Conservation (phyloP, 768 basidiomycete species). For the Kwoniella sp. region DNA sequence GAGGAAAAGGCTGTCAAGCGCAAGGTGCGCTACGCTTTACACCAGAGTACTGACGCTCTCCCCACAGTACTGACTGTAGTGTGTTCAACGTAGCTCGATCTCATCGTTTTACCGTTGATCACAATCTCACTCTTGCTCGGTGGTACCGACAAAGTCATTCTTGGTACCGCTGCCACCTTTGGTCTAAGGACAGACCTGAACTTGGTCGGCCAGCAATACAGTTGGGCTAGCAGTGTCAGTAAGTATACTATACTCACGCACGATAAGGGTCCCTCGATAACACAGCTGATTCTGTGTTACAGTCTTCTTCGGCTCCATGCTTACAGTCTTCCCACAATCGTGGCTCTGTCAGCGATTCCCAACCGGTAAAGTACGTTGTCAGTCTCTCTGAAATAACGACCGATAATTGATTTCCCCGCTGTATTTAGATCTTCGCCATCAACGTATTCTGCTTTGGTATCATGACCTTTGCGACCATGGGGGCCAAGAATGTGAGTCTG, state of each 20-base stretch:
- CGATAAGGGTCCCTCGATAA: too few species aligned
- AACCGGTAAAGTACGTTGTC: constrained; percentile 24
- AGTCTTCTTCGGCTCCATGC: constrained; percentile 32
- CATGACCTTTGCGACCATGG: constrained; percentile 30
- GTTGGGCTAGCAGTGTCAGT: constrained; percentile 28
- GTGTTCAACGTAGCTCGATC: constrained; percentile 21
- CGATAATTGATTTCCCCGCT: neutral
- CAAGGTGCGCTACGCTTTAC: constrained; percentile 18
- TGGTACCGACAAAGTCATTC: constrained; percentile 42
- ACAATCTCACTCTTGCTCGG: constrained; percentile 29
- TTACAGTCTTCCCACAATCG: constrained; percentile 25
- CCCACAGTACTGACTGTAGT: too few species aligned
- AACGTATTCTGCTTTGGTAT: constrained; percentile 39
- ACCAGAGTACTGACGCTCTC: neutral
- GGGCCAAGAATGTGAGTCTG: constrained; percentile 19
- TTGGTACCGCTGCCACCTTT: constrained; percentile 42
- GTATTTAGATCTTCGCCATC: constrained; percentile 25
- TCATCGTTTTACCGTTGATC: constrained; percentile 34
- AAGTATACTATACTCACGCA: too few species aligned
- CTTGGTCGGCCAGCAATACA: constrained; percentile 39
- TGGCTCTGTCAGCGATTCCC: constrained; percentile 21
- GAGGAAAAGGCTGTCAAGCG: constrained; percentile 38
- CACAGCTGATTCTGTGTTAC: neutral
- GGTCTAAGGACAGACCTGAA: constrained; percentile 34
- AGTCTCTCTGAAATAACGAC: too few species aligned